Evolutionary conservation across 257 asterid species (phyloP).

Genomic region (Capsicum chinense): DNA sequence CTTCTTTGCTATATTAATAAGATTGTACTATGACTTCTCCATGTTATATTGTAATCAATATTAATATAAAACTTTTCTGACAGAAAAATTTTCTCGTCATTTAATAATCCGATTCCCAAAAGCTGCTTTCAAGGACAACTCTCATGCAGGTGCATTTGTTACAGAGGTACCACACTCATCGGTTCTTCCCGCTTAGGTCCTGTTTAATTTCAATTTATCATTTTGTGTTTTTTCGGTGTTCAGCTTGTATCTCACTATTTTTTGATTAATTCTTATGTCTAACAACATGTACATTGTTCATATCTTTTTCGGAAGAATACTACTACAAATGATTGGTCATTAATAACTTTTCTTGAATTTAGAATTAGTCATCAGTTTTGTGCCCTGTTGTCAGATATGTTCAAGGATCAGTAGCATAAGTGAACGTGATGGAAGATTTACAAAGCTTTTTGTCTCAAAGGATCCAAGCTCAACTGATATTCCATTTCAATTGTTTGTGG

Average conservation of each 20-base stretch:
- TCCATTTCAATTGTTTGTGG: constrained; percentile 68
- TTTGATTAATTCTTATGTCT: constrained; percentile 2
- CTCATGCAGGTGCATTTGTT: constrained; percentile 90
- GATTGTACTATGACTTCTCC: constrained; percentile 25
- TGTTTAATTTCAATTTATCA: constrained; percentile 15
- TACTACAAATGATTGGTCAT: neutral
- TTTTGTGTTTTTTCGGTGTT: neutral
- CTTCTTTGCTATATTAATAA: neutral
- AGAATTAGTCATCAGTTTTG: constrained; percentile 23
- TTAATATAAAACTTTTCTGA: constrained; percentile 31
- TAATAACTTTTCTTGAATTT: constrained; percentile 4
- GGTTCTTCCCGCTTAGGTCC: neutral
- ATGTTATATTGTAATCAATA: neutral
- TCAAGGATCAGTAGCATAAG: constrained; percentile 66
- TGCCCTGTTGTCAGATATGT: constrained; percentile 62
- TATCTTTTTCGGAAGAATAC: constrained; percentile 29
- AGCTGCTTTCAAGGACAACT: constrained; percentile 91
- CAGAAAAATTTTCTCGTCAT: constrained; percentile 96
- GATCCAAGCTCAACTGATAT: constrained; percentile 57
- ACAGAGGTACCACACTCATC: constrained; percentile 68
- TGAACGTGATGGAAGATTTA: constrained; percentile 61
- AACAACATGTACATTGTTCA: constrained; percentile 21
- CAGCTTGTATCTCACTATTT: neutral
- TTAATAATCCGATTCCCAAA: constrained; percentile 76
- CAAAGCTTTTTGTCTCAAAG: constrained; percentile 68